Percentiles rank a stretch among this genome's conserved stretches.
These are phyloP conservation scores for Penicillium herquei DNA, from an alignment of 495 filamentous ascomycete species.

Conservation along the genomic window DNA sequence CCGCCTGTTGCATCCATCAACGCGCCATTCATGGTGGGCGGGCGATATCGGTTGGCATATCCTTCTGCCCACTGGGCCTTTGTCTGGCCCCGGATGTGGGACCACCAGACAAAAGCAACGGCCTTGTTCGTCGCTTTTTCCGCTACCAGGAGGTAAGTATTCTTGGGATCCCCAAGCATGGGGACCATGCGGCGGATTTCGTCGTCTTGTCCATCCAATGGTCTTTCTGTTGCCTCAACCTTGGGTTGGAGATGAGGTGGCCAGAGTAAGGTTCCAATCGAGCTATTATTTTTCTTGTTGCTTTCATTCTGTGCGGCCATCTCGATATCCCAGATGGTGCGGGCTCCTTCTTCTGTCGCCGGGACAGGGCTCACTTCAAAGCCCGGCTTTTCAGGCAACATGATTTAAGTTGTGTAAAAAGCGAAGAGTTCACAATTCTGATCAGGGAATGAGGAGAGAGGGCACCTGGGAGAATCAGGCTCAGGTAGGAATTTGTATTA, in stretches of 20 bases:
- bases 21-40: not conserved
- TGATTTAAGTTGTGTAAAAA: not conserved
- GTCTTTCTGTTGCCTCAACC: not conserved
- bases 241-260: not conserved
- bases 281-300: not conserved
- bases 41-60: not conserved
- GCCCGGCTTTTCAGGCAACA: not conserved
- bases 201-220: not conserved
- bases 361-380: not conserved
- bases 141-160: not conserved
- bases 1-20: conserved; percentile 1
- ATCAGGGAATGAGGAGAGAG: no score
- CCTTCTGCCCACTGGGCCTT: not conserved
- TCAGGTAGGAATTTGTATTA: no score
- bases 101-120: not conserved
- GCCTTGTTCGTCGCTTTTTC: not conserved
- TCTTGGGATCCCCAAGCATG: not conserved
- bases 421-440: no score
- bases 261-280: conserved; percentile 1
- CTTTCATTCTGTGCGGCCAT: not conserved
- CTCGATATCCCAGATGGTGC: not conserved
- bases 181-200: not conserved
- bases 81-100: not conserved
- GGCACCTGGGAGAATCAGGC: no score
- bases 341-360: not conserved